Percentiles rank a stretch among this genome's conserved stretches.
phyloP scores from a whole-genome alignment of 2,329 filamentous ascomycete genomes.

The Pyrenophora graminea region DNA sequence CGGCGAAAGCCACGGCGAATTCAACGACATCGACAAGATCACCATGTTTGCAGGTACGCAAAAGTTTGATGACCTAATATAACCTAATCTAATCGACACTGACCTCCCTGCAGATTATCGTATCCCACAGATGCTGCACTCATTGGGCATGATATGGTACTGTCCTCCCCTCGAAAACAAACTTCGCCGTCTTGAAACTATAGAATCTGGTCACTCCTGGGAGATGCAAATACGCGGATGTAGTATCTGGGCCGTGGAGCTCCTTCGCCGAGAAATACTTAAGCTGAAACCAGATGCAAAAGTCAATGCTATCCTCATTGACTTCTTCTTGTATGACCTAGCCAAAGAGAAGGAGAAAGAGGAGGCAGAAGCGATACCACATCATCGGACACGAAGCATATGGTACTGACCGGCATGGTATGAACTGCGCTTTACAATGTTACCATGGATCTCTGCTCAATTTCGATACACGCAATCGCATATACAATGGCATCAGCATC shows the following conservation, averaged over 20 bases:
- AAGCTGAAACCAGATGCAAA: conserved; percentile 69
- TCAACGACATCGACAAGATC: conserved; percentile 89
- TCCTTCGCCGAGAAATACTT: conserved; percentile 81
- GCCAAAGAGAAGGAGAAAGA: conserved; percentile 79
- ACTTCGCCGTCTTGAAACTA: conserved; percentile 65
- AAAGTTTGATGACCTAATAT: neutral
- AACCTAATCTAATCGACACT: neutral
- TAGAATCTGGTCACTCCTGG: conserved; percentile 75
- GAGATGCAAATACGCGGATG: conserved; percentile 90
- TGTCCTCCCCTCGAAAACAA: conserved; percentile 76
- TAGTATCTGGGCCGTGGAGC: conserved; percentile 94
- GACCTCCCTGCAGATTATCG: conserved; percentile 71
- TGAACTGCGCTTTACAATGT: neutral
- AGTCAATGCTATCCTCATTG: conserved; percentile 88
- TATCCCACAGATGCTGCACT: conserved; percentile 88
- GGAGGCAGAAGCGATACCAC: conserved; percentile 61
- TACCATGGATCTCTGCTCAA: neutral
- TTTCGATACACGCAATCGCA: neutral
- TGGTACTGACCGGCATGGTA: conserved; percentile 71
- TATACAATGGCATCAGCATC: neutral
- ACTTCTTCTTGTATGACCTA: conserved; percentile 95
- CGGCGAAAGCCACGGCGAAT: conserved; percentile 75
- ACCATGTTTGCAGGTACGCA: conserved; percentile 85
- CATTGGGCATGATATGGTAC: conserved; percentile 80
- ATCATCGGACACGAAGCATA: conserved; percentile 89